Percentiles rank a stretch among this genome's conserved stretches.
Evolutionary conservation across 2,329 filamentous ascomycete genomes (phyloP).

Genomic region (Lecanicillium sp.): DNA sequence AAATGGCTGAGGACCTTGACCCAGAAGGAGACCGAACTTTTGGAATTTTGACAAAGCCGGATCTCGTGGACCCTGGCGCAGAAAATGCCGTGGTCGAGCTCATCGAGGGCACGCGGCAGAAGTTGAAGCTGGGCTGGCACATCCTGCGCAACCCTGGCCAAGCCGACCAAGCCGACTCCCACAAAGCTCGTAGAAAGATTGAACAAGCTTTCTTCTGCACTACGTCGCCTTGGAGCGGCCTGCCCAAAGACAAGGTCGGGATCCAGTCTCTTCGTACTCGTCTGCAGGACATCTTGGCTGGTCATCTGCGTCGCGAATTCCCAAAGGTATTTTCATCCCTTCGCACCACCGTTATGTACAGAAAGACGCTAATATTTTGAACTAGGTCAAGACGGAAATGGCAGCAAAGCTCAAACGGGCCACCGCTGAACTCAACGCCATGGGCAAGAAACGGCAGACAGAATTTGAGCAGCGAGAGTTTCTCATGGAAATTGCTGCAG

Average conservation of each 20-base stretch:
- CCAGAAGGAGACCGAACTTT: constrained; percentile 32
- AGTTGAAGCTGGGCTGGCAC: constrained; percentile 39
- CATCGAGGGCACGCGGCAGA: constrained; percentile 29
- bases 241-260: constrained; percentile 12
- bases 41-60: constrained; percentile 51
- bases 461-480: constrained; percentile 25
- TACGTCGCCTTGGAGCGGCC: constrained; percentile 24
- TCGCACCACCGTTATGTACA: too few species aligned
- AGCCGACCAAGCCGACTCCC: constrained; percentile 29
- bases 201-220: constrained; percentile 31
- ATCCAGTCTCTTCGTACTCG: too few species aligned
- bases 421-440: constrained; percentile 12
- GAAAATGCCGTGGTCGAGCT: constrained; percentile 32
- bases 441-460: constrained; percentile 23
- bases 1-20: constrained; percentile 28
- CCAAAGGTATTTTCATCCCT: too few species aligned
- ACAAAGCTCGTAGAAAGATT: constrained; percentile 19
- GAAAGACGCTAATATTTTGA: constrained; percentile 21
- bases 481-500: constrained; percentile 23
- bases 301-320: too few species aligned
- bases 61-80: constrained; percentile 36
- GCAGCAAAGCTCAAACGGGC: constrained; percentile 7
- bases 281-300: too few species aligned
- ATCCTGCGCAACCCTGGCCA: constrained; percentile 38
- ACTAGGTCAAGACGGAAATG: constrained; percentile 25